These are phyloP conservation scores for Taxillus chinensis DNA, from an alignment of 164 flowering plant species.

Conservation along the genomic window DNA sequence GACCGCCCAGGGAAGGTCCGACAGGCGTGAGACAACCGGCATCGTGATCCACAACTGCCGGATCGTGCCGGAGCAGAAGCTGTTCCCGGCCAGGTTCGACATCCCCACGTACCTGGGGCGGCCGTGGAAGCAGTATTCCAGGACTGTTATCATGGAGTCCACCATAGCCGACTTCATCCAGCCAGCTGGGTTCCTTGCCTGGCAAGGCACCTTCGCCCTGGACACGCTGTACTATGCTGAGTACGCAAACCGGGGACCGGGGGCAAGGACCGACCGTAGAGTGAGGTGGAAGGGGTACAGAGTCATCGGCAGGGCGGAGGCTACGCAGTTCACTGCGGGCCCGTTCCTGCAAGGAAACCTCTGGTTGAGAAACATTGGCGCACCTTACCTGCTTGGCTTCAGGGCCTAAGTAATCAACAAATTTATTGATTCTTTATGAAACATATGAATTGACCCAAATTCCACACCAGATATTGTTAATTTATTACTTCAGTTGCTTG, in stretches of 20 bases:
- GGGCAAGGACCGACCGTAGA: not conserved
- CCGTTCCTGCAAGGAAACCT: constrained; percentile 2
- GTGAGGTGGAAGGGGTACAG: constrained; percentile 3
- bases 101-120: not conserved
- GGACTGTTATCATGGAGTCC: constrained; percentile 3
- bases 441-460: not conserved
- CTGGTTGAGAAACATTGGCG: not conserved
- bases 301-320: not conserved
- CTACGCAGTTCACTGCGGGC: not conserved
- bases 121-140: constrained; percentile 2
- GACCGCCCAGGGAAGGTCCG: not conserved
- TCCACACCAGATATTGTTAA: no score
- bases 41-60: constrained; percentile 5
- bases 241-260: not conserved
- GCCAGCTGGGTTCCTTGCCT: constrained; percentile 1
- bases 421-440: not conserved
- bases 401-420: not conserved
- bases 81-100: not conserved
- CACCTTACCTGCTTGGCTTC: constrained; percentile 1
- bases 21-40: not conserved
- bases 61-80: constrained; percentile 6
- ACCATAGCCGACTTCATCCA: not conserved
- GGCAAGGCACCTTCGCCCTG: constrained; percentile 1
- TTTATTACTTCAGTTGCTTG: no score
- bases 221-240: not conserved